Evolutionary conservation across 2,329 filamentous ascomycete species (phyloP), one percentile per base, ranked within the genome.

Genomic region (Aspergillus sp.): DNA sequence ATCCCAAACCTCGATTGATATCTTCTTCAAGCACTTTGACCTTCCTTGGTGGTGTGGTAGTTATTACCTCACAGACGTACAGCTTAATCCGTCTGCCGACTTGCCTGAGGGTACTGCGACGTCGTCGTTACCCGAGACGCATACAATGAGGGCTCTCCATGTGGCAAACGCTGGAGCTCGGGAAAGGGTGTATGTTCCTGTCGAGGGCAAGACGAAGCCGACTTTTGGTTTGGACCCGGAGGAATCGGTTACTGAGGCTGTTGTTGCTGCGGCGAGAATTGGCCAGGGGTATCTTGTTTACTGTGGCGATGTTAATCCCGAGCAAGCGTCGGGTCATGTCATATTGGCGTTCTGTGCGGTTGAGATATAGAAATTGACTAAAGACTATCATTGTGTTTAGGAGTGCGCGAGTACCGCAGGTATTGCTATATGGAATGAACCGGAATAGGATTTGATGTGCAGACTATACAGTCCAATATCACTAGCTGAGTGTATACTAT

Each of bases 81-180:
- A 55, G 23, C 37, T 60, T 21, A 56, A 55, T 19, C 49, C 52
- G 1, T 56, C 55, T 5, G 14, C 31, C 19, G 15, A 41, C n/a
- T 40, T 64, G 11, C 60, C 60, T 9, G 19, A 27, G 15, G 19
- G 24, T 21, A 31, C 49, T 15, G 21, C 17, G 11, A 14, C 19
- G 6, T 47, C 46, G 39, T 59, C 55, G 15, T 51, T 71, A 6
- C 66, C 69, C 19, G 41, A n/a, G 6, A 41, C 57, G 12, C 68
- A 66, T 46, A 67, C 57, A 52, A 69, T 71, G 67, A 71, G 72
- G 60, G 67, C 49, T 4, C 57, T 71, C 8, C 67, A 73, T 59
- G 55, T 73, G 31, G 59, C 63, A 45, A 51, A 65, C 44, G 65
- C 67, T 17, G 44, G 46, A 24, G 55, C 48, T 5, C 21, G 65